Base-by-base conservation (phyloP, 2,329 filamentous ascomycete genomes). In the Alternaria consortialis region DNA sequence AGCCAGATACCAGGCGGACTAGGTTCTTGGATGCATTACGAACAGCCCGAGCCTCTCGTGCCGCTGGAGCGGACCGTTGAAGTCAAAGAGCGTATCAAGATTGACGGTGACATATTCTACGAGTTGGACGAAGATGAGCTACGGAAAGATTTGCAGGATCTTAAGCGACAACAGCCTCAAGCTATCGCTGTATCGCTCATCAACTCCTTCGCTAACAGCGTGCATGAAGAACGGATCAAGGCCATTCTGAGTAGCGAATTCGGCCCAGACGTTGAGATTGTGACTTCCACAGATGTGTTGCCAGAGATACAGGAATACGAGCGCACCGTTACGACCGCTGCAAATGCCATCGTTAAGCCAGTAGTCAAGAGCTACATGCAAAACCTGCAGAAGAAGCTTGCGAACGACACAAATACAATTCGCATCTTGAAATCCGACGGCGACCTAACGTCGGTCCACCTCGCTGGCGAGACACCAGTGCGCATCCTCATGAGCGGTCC, bases 1-100 rank as follows among this genome's bases (percentile, higher is more conserved):
- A 83, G 81, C 20, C 82, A 85, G 56, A 84, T 85, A n/a, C 83
- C 83, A 0, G 83, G 83, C 4, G 82, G 82, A 3, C 69, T 85
- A 9, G 83, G 81, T 1, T 82, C 81, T 11, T 85, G 83, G 83
- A 78, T 85, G 59, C 80, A 82, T 53, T 85, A 77, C 62, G 74
- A 78, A 0, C 81, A 82, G 4, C 83, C 83, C 0, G 77, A 83
- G 32, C 83, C 83, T 1, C 76, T 84, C 13, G 82, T 84, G 3
- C 82, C 83, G 1, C 72, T 84, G 2, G 83, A 85, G 66, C 70
- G 80, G 2, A 83, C 83, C 0, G 78, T 84, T 1, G 78, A 84
- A 66, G 82, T 79, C 36, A 73, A 69, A 5, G 82, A 83, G 64
- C 76, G 83, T 9, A 80, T 84, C 66, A 79, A 77, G 8, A 81